A percentile compares a stretch with the other conserved stretches of the same genome.
phyloP scores from a whole-genome alignment of 306 rosid species.

The Sindora glabra region DNA sequence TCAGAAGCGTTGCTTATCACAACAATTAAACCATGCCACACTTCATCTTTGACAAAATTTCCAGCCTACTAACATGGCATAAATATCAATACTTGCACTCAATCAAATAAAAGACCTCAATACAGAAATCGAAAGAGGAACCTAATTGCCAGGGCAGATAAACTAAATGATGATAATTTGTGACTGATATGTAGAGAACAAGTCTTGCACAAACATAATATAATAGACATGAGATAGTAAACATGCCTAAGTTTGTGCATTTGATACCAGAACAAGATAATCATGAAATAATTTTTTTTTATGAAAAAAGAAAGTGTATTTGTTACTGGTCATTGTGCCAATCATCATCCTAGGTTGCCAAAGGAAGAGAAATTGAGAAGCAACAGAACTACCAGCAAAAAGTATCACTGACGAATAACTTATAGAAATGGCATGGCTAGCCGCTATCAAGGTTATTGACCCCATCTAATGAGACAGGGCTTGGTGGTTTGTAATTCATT shows the following conservation, averaged over 20 bases:
- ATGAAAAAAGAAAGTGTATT: neutral
- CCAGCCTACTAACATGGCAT: conserved; percentile 95
- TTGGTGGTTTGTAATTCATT: no score
- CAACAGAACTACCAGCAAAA: conserved; percentile 10
- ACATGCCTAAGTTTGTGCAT: conserved; percentile 5
- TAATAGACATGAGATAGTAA: neutral
- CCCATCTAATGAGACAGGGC: no score
- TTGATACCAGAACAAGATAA: neutral
- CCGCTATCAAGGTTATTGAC: no score
- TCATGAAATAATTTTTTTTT: neutral
- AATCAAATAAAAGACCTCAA: conserved; percentile 7
- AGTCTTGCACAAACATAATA: neutral
- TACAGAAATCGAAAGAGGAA: neutral
- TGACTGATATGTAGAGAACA: conserved; percentile 2
- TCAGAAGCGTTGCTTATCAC: conserved; percentile 89
- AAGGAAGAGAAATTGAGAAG: conserved; percentile 10
- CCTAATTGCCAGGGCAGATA: neutral
- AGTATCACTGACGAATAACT: neutral
- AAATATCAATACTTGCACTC: conserved; percentile 42
- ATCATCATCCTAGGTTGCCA: neutral
- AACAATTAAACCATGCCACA: conserved; percentile 83
- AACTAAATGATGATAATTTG: conserved; percentile 5
- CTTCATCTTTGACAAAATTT: conserved; percentile 95
- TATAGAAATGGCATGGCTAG: no score
- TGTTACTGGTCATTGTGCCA: no score